These are phyloP conservation scores for Malassezia yamatoensis DNA, from an alignment of 1,284 basidiomycete species.

Conservation along the genomic window DNA sequence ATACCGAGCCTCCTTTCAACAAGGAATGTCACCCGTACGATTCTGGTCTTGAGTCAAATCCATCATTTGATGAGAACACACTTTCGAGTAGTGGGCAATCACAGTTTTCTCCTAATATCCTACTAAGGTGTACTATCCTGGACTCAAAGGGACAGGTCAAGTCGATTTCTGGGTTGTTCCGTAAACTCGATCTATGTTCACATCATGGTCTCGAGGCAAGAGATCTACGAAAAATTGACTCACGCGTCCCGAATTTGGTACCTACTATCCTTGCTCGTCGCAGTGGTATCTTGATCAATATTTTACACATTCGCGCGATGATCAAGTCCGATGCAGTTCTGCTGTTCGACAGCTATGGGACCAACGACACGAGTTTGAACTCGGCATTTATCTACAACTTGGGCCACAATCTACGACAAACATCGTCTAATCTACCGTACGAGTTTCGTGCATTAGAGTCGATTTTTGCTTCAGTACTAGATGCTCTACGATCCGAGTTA, in stretches of 20 bases:
- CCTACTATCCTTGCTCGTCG: constrained; percentile 79
- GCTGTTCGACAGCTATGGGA: constrained; percentile 61
- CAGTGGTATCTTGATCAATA: constrained; percentile 71
- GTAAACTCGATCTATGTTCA: constrained; percentile 72
- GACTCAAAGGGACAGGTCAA: constrained; percentile 54
- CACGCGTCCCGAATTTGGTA: constrained; percentile 80
- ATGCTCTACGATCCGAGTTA: constrained; percentile 36
- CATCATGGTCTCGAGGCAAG: constrained; percentile 83
- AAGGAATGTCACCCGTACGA: not conserved
- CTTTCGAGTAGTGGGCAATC: constrained; percentile 20
- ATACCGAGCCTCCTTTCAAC: not conserved
- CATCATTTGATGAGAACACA: not conserved
- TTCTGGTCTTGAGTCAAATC: not conserved
- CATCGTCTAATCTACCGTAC: constrained; percentile 25
- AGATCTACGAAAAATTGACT: constrained; percentile 93
- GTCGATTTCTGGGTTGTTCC: constrained; percentile 79
- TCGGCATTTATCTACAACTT: constrained; percentile 41
- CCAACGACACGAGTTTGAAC: constrained; percentile 27
- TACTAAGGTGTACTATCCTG: constrained; percentile 41
- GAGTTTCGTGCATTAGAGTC: constrained; percentile 41
- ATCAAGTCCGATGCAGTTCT: constrained; percentile 86
- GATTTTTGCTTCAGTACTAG: constrained; percentile 34
- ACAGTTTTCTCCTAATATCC: constrained; percentile 29
- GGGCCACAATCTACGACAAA: constrained; percentile 29
- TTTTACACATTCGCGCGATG: constrained; percentile 84